phyloP scores from a whole-genome alignment of 148 eudicot species.

The Rheum nobile region DNA sequence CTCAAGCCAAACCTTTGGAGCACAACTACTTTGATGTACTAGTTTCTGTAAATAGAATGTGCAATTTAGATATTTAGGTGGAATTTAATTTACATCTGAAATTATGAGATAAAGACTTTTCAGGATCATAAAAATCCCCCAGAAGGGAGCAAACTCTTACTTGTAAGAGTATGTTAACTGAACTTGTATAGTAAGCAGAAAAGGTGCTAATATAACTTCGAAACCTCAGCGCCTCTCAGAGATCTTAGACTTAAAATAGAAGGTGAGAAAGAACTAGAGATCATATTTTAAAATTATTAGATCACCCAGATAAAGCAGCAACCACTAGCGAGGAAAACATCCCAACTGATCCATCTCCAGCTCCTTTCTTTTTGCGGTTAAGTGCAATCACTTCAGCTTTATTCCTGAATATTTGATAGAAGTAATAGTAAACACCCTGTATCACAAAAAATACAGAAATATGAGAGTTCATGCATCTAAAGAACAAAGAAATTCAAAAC shows the following conservation, averaged over 20 bases:
- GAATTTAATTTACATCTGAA: too few relatives aligned
- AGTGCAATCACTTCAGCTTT: conserved; percentile 77
- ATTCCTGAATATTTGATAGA: conserved; percentile 98
- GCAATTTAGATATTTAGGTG: background rate
- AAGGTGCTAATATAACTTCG: background rate
- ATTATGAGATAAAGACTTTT: background rate
- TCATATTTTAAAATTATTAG: conserved; percentile 10
- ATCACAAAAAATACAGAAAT: conserved; percentile 27
- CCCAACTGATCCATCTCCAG: conserved; percentile 97
- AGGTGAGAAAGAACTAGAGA: background rate
- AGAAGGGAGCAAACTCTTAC: background rate
- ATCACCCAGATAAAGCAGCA: conserved; percentile 95
- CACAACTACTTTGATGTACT: background rate
- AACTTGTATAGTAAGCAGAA: background rate
- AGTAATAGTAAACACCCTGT: conserved; percentile 99
- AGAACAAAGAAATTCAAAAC: background rate
- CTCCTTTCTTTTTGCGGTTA: conserved; percentile 58
- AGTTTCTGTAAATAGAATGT: background rate
- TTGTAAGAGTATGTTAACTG: background rate
- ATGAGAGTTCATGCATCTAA: conserved; percentile 30
- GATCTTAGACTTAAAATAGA: background rate
- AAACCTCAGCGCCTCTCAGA: background rate
- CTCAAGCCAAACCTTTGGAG: background rate
- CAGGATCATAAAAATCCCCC: background rate
- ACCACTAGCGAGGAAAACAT: conserved; percentile 86